Conservation (phyloP, 164 flowering plant genomes). For the Tetrastigma voinierianum region DNA sequence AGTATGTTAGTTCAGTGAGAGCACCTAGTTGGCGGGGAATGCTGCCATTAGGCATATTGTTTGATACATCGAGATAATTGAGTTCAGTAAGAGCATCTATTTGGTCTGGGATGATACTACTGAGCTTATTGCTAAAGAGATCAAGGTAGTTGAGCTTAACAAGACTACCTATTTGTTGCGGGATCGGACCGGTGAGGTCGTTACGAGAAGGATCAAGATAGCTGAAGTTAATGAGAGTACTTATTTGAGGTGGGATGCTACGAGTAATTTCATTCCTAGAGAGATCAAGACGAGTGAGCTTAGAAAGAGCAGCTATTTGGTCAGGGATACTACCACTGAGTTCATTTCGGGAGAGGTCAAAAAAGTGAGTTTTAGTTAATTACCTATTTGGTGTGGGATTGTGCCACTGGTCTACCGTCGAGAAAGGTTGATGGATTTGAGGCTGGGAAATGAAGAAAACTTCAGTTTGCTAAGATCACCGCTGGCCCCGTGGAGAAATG, state of each 20-base stretch:
- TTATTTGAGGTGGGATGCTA: slow-evolving; percentile 5
- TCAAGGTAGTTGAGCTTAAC: slow-evolving; percentile 2
- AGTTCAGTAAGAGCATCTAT: too few relatives aligned
- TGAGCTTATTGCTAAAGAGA: not conserved
- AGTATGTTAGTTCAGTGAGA: not conserved
- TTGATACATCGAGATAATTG: too few relatives aligned
- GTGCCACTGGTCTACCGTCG: not conserved
- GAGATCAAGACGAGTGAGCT: slow-evolving; percentile 5
- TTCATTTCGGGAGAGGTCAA: not conserved
- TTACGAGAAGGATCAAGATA: not conserved
- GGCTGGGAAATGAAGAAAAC: too few relatives aligned
- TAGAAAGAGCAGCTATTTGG: not conserved
- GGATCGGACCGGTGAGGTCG: not conserved
- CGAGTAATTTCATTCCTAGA: not conserved
- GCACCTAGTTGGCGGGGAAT: slow-evolving; percentile 3
- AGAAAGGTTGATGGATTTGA: too few relatives aligned
- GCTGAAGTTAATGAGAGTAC: slow-evolving; percentile 2
- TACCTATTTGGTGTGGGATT: slow-evolving; percentile 4
- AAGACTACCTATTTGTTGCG: not conserved
- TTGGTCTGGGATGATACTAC: too few relatives aligned
- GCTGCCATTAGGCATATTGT: not conserved
- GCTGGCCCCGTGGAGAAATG: too few relatives aligned
- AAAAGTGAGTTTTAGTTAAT: not conserved
- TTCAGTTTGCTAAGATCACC: too few relatives aligned
- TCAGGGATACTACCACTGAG: slow-evolving; percentile 11